These are phyloP conservation scores for Lomentospora prolificans DNA, from an alignment of 2,329 filamentous ascomycete genomes.

Conservation along the genomic window DNA sequence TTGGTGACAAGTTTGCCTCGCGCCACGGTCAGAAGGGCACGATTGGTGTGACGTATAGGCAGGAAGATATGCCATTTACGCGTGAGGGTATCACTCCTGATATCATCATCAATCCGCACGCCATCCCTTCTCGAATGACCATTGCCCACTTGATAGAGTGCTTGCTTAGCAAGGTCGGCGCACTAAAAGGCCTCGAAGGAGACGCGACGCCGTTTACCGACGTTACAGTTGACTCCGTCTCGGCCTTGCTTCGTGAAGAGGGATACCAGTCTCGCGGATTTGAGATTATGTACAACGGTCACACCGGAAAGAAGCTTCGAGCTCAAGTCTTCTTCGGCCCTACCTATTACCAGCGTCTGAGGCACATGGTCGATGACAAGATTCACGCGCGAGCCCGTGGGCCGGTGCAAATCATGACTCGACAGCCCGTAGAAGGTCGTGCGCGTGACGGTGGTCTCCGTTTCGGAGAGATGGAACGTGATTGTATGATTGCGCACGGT, in stretches of 20 bases:
- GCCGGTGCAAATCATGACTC: conserved; percentile 91
- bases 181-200: conserved; percentile 87
- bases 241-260: conserved; percentile 72
- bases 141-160: conserved; percentile 99
- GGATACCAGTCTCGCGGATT: conserved; percentile 97
- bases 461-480: conserved; percentile 99
- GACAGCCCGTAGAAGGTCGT: conserved; percentile 96
- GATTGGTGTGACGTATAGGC: conserved; percentile 94
- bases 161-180: conserved; percentile 89
- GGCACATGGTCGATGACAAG: conserved; percentile 99
- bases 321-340: conserved; percentile 95
- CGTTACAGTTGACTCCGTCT: conserved; percentile 91
- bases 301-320: conserved; percentile 87
- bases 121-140: conserved; percentile 99
- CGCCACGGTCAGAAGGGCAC: conserved; percentile 99
- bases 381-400: conserved; percentile 98
- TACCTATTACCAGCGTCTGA: conserved; percentile 96
- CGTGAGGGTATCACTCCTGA: conserved; percentile 85
- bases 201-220: conserved; percentile 98
- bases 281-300: conserved; percentile 97
- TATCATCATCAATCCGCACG: conserved; percentile 98
- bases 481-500: conserved; percentile 99
- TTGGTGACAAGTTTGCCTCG: conserved; percentile 98
- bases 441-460: conserved; percentile 94
- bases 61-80: conserved; percentile 98